phyloP scores from a whole-genome alignment of 768 basidiomycete genomes.

The Xerocomus potaroensis region DNA sequence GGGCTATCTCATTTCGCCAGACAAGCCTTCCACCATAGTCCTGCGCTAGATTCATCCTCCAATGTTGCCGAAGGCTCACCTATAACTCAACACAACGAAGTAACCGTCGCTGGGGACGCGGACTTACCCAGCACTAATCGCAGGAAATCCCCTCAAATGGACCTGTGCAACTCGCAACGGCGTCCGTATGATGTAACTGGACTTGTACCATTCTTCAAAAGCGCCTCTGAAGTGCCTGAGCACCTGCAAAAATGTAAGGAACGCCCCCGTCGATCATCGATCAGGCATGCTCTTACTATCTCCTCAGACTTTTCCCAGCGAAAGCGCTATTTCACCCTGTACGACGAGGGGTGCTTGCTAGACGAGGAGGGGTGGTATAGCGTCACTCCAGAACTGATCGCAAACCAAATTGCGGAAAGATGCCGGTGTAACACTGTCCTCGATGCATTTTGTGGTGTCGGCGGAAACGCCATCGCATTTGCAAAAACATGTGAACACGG shows the following conservation, averaged over 20 bases:
- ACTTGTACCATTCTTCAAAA: slow-evolving; percentile 67
- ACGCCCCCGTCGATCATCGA: background rate
- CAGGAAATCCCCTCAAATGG: slow-evolving; percentile 22
- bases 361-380: slow-evolving; percentile 99
- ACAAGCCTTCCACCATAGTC: slow-evolving; percentile 32
- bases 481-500: slow-evolving; percentile 94
- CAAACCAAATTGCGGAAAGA: slow-evolving; percentile 86
- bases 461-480: slow-evolving; percentile 96
- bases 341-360: slow-evolving; percentile 76
- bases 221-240: slow-evolving; percentile 64
- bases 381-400: slow-evolving; percentile 92
- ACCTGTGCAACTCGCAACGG: slow-evolving; percentile 26
- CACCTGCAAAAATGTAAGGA: slow-evolving; percentile 75
- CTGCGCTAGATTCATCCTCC: slow-evolving; percentile 1
- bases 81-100: background rate
- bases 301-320: slow-evolving; percentile 83
- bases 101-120: background rate
- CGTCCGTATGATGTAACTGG: slow-evolving; percentile 63
- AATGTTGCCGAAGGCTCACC: slow-evolving; percentile 2
- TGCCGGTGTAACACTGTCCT: slow-evolving; percentile 82
- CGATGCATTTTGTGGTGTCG: slow-evolving; percentile 97
- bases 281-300: background rate
- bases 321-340: slow-evolving; percentile 73
- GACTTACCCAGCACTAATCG: background rate
- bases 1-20: slow-evolving; percentile 43